These are phyloP conservation scores for Trichosporon asahii DNA, from an alignment of 1,284 basidiomycete genomes.

Conservation along the genomic window DNA sequence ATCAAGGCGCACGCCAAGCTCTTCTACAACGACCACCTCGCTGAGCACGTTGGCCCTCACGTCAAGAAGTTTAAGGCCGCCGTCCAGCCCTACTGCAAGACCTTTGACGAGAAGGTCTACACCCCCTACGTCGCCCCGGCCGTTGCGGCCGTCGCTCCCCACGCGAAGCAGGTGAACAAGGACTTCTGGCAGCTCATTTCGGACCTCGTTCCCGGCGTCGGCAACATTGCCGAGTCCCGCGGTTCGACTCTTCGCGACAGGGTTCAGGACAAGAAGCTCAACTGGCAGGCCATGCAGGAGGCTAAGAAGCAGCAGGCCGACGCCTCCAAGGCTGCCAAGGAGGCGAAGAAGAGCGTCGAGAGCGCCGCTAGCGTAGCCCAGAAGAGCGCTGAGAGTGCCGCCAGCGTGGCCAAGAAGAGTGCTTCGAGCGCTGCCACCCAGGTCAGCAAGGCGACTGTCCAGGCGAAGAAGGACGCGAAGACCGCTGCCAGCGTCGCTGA, in stretches of 20 bases:
- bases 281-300: not conserved
- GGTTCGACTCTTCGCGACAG: slow-evolving; percentile 10
- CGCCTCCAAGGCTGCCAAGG: not conserved
- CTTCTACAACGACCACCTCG: slow-evolving; percentile 35
- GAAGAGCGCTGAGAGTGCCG: slow-evolving; percentile 24
- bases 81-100: slow-evolving; percentile 22
- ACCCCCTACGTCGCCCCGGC: slow-evolving; percentile 40
- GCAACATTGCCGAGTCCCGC: slow-evolving; percentile 21
- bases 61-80: slow-evolving; percentile 24
- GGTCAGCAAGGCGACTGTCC: slow-evolving; percentile 8
- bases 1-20: slow-evolving; percentile 22
- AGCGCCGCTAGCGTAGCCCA: slow-evolving; percentile 16
- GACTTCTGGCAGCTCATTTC: slow-evolving; percentile 41
- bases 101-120: slow-evolving; percentile 29
- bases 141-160: slow-evolving; percentile 32
- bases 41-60: slow-evolving; percentile 36
- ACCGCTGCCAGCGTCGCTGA: slow-evolving; percentile 16
- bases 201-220: slow-evolving; percentile 34
- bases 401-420: slow-evolving; percentile 17
- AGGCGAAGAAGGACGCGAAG: slow-evolving; percentile 23
- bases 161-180: slow-evolving; percentile 28
- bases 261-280: slow-evolving; percentile 8
- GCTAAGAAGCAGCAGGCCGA: not conserved
- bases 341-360: slow-evolving; percentile 21
- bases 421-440: slow-evolving; percentile 20